Base-by-base conservation (phyloP, 345 rosid species). In the Diplotaxis tenuifolia region DNA sequence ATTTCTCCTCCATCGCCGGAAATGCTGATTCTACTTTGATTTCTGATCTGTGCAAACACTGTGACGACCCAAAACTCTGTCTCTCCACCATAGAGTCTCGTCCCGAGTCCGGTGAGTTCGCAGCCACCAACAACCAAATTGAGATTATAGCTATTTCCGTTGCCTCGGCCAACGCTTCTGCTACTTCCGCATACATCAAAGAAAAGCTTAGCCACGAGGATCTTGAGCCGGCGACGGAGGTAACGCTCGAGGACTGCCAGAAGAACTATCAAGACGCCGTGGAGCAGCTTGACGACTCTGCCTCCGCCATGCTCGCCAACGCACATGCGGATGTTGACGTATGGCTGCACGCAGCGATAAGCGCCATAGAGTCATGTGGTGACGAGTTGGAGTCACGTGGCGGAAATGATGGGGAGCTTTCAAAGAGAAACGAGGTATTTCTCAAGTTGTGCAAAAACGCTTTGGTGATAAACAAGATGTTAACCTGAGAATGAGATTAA, bases 231-330 rank as follows among this genome's bases (percentile, higher is more conserved):
- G 53, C 71, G 0, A 55, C 67, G 0, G 81, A 91, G 58, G 89
- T 79, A 49, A 73, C 76, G 18, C 76, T 91, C 4, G 58, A 68
- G 1, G 92, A 93, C 20, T 93, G 96, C 72, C 63, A 61, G 11
- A 87, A 91, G 4, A 56, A 70, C 3, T 89, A 85, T 73, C 28
- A 62, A 6, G 91, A 88, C 36, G 91, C 88, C 0, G 76, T 71
- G 2, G 71, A 82, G 67, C 92, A 88, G 73, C 87, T 91, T 2
- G 91, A 88, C 1, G 83, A 84, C 55, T 80, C 90, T 0, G 8
- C 84, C 15, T 83, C 88, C 0, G 87, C 87, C 0, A 60, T 88
- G 76, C 53, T 83, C 4, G 81, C 80, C 0, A 20, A 78, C 20
- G 84, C 82, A 9, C 75, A 72, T 7, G 16, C 59, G 0, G 89